Evolutionary conservation across 495 filamentous ascomycete species (phyloP), one percentile per base, ranked within the genome.

Genomic region (Podospora pseudopauciseta): DNA sequence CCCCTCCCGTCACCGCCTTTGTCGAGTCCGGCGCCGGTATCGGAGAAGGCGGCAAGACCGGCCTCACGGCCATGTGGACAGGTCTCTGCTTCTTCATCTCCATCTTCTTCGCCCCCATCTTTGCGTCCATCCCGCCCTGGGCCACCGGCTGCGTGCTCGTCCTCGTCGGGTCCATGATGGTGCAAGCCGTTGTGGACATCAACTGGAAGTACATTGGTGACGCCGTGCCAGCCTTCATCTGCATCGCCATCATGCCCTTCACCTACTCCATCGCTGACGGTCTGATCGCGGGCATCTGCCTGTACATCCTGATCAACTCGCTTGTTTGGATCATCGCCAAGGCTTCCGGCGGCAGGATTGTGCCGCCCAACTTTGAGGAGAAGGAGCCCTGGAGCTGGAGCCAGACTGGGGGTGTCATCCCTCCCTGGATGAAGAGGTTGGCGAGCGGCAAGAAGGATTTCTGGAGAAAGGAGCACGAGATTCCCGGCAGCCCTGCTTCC

Each of bases 91-190:
- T 94, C 83, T 93, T 94, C 83, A 88, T 94, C 74, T 84, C 90
- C 49, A 86, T 94, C 44, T 94, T 94, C 84, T 94, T 94, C 76
- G 91, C 91, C 0, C 91, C 91, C 1, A 92, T 94, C 67, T 94
- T 94, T 75, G 91, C 91, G 16, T 91, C 88, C 0, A 94, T 94
- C 68, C 91, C 91, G 3, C 86, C 90, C 0, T 94, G 91, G 91
- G 91, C 91, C 1, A 94, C 91, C 3, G 91, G 91, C 20, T 91
- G 88, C 78, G 92, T 92, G 26, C 86, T 94, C 20, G 85, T 94
- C 70, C 85, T 94, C 44, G 90, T 94, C 64, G 90, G 91, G 39
- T 86, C 89, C 34, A 88, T 94, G 83, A 94, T 94, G 91, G 87
- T 89, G 70, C 84, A 86, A 67, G 80, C 90, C 3, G 88, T 87